Percentiles rank a stretch among this genome's conserved stretches.
Conservation (phyloP, 2,329 filamentous ascomycete species). For the Thermothelomyces thermophilus region DNA sequence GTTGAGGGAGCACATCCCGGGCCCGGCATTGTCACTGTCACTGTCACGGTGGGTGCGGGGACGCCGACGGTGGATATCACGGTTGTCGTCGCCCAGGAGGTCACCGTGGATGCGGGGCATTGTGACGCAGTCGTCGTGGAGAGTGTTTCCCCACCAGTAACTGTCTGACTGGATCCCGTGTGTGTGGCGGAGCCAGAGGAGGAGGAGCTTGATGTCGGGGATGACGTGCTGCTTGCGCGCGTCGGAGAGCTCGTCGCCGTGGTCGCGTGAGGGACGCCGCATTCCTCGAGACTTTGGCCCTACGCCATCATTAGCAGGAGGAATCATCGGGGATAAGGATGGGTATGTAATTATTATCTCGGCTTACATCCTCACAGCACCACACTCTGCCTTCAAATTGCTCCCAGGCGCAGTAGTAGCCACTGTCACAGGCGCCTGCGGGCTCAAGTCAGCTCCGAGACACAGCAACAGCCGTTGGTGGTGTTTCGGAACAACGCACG, state of each 20-base stretch:
- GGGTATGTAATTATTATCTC: too few relatives aligned
- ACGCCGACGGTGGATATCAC: slow-evolving; percentile 13
- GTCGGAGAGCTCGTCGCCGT: slow-evolving; percentile 5
- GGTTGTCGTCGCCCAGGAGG: slow-evolving; percentile 15
- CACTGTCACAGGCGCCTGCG: slow-evolving; percentile 21
- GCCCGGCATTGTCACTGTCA: slow-evolving; percentile 6
- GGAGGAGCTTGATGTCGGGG: background rate
- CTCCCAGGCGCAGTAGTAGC: slow-evolving; percentile 24
- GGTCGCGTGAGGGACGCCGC: slow-evolving; percentile 7
- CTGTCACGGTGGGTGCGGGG: slow-evolving; percentile 9
- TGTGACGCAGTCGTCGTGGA: slow-evolving; percentile 2
- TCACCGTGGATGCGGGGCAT: slow-evolving; percentile 8
- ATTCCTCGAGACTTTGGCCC: slow-evolving; percentile 21
- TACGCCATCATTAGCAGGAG: background rate
- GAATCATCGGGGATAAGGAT: too few relatives aligned
- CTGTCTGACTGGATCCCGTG: background rate
- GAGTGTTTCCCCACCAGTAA: background rate
- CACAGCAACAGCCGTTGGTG: too few relatives aligned
- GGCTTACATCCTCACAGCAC: slow-evolving; percentile 23
- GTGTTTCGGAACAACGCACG: slow-evolving; percentile 8
- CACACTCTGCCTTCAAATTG: slow-evolving; percentile 21
- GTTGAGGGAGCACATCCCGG: background rate
- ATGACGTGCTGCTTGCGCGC: background rate
- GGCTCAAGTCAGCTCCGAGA: background rate
- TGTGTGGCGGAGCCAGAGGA: too few relatives aligned